Base-by-base conservation (phyloP, 163 green algal species). In the Volvox carteri region DNA sequence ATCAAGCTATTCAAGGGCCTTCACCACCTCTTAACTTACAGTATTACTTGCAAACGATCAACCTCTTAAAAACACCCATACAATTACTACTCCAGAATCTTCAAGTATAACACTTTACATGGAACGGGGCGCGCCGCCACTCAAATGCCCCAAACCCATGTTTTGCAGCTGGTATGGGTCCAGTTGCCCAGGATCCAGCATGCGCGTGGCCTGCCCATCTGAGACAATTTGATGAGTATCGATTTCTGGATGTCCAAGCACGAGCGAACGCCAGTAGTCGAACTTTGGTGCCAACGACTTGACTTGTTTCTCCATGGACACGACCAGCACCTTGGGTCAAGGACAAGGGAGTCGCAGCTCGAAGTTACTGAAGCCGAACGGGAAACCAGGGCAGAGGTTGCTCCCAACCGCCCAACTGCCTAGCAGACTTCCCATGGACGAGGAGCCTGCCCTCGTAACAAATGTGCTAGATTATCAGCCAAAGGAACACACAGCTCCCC, bases 251-350 rank as follows among this genome's bases (percentile, higher is more conserved):
- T 92, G 86, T 0, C 86, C 91, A 30, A 86, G 50, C n/a, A 92
- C 83, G 42, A 93, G 35, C 25, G 48, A 74, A 6, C 91, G 89
- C 91, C 91, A 94, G 86, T 90, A 94, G 75, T 94, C 91, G 56
- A 94, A 94, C 60, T 94, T 94, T 78, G 91, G 91, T 1, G 91
- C 91, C 41, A 92, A 37, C 5, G 89, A 93, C 41, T 85, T 87
- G 70, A 81, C 78, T n/a, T 46, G 28, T 62, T 94, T 94, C 84
- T 94, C 91, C 44, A 94, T 42, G 4, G 86, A 91, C 14, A 94
- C 28, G 16, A 70, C 87, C 16, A 94, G 83, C 39, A 93, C 54
- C 91, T 94, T 86, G 19, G 56, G 56, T 12, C 50, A 60, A 25
- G 50, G 50, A 18, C 50, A 12, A 18, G 12, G 50, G 50, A 18